These are phyloP conservation scores for Chlorophyllum brunneum DNA, from an alignment of 768 basidiomycete species.

Conservation along the genomic window DNA sequence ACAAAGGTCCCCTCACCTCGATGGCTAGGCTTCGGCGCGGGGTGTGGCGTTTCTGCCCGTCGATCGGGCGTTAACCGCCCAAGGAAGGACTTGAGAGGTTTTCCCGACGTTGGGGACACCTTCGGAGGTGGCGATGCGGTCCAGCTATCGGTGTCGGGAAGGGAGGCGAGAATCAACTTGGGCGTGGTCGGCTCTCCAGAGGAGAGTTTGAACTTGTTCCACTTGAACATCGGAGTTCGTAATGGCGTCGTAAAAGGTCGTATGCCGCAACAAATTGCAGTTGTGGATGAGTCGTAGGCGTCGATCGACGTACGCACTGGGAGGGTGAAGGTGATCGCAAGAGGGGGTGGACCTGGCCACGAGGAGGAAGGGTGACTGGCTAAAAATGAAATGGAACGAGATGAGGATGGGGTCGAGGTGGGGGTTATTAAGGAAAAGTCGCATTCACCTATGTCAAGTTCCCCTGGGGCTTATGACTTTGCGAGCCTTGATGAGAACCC, in stretches of 20 bases:
- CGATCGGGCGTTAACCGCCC: conserved; percentile 8
- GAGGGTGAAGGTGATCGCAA: background rate
- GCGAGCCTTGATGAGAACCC: conserved; percentile 7
- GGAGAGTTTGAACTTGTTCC: conserved; percentile 11
- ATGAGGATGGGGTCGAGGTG: background rate
- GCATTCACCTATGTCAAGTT: conserved; percentile 9
- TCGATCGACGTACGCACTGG: conserved; percentile 10
- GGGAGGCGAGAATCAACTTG: conserved; percentile 9
- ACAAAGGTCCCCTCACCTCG: conserved; percentile 5
- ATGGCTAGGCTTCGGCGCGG: background rate
- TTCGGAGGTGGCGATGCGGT: conserved; percentile 2
- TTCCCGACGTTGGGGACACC: background rate
- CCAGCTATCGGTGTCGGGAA: conserved; percentile 7
- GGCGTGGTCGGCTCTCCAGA: conserved; percentile 14
- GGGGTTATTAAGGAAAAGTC: background rate
- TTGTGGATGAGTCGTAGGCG: conserved; percentile 7
- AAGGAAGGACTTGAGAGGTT: conserved; percentile 11
- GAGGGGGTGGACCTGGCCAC: conserved; percentile 12
- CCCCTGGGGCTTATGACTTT: conserved; percentile 10
- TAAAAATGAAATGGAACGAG: conserved; percentile 3
- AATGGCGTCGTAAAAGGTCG: conserved; percentile 6
- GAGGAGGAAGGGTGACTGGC: conserved; percentile 13
- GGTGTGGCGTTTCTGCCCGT: conserved; percentile 8
- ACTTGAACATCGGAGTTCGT: conserved; percentile 16
- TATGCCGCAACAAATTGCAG: conserved; percentile 2